phyloP scores from a whole-genome alignment of 2,329 filamentous ascomycete species.

The Diaporthe vexans region DNA sequence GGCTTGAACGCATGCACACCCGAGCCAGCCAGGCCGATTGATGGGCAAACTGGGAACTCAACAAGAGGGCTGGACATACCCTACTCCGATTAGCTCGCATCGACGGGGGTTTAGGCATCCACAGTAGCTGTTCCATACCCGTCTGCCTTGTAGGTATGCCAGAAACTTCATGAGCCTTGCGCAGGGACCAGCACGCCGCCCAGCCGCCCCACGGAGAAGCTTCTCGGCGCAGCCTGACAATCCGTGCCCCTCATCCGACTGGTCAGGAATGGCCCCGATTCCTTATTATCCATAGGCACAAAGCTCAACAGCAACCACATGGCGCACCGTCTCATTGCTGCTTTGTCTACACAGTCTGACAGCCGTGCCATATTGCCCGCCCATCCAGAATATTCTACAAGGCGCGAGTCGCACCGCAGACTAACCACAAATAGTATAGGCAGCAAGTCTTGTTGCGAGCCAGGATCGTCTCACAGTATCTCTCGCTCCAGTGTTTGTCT shows the following conservation, averaged over 20 bases:
- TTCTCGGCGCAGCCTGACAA: background rate
- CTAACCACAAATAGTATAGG: background rate
- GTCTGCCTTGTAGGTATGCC: background rate
- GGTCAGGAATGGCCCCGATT: background rate
- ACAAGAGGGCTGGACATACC: background rate
- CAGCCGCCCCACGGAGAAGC: constrained; percentile 3
- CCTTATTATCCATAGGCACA: background rate
- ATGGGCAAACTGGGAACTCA: background rate
- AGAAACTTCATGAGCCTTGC: background rate
- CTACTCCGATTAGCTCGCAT: background rate
- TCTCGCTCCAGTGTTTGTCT: background rate
- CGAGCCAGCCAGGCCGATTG: background rate
- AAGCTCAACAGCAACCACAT: background rate
- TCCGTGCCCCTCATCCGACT: background rate
- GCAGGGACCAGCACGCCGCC: background rate
- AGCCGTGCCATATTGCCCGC: background rate
- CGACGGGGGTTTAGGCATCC: background rate
- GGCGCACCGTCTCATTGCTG: background rate
- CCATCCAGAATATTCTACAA: constrained; percentile 18
- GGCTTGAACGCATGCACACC: background rate
- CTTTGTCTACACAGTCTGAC: background rate
- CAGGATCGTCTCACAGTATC: background rate
- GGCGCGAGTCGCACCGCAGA: background rate
- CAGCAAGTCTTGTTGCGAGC: background rate
- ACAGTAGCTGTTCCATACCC: background rate